These are phyloP conservation scores for Lupinus albus DNA, from an alignment of 306 rosid species.

Conservation along the genomic window DNA sequence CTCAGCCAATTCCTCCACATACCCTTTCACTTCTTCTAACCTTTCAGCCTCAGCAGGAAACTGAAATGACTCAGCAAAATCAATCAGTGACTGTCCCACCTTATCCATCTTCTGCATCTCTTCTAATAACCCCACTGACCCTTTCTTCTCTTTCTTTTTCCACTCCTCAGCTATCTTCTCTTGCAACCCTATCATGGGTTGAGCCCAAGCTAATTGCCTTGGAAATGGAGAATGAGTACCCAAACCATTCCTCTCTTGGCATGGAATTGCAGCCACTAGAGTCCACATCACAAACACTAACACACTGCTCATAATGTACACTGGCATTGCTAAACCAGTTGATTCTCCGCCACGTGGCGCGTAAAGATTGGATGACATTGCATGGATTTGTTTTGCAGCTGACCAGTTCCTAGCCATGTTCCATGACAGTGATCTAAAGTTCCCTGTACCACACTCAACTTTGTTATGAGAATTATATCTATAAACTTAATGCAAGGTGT, in stretches of 20 bases:
- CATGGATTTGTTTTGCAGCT: conserved; percentile 77
- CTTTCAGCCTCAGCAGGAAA: conserved; percentile 62
- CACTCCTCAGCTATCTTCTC: conserved; percentile 90
- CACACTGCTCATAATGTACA: conserved; percentile 69
- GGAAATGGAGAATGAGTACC: conserved; percentile 56
- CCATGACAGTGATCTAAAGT: conserved; percentile 59
- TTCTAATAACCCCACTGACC: conserved; percentile 64
- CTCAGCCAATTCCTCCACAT: conserved; percentile 70
- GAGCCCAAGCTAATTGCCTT: conserved; percentile 73
- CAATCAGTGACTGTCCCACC: conserved; percentile 56
- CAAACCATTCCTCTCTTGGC: conserved; percentile 84
- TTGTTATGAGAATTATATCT: neutral
- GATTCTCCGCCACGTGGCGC: conserved; percentile 78
- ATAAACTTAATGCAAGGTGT: too few species aligned
- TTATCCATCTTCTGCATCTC: conserved; percentile 91
- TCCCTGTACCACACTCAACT: conserved; percentile 42
- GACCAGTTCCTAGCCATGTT: conserved; percentile 88
- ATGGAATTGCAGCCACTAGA: conserved; percentile 76
- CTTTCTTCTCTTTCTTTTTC: conserved; percentile 96
- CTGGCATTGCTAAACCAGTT: conserved; percentile 56
- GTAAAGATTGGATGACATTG: conserved; percentile 63
- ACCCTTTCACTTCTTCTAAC: conserved; percentile 58
- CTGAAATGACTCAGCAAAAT: conserved; percentile 68
- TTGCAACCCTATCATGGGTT: conserved; percentile 67
- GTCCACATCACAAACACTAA: conserved; percentile 81